Percentiles rank a stretch among this genome's conserved stretches.
These are phyloP conservation scores for Sporothrix variecibatus DNA, from an alignment of 2,329 filamentous ascomycete genomes.

Conservation along the genomic window DNA sequence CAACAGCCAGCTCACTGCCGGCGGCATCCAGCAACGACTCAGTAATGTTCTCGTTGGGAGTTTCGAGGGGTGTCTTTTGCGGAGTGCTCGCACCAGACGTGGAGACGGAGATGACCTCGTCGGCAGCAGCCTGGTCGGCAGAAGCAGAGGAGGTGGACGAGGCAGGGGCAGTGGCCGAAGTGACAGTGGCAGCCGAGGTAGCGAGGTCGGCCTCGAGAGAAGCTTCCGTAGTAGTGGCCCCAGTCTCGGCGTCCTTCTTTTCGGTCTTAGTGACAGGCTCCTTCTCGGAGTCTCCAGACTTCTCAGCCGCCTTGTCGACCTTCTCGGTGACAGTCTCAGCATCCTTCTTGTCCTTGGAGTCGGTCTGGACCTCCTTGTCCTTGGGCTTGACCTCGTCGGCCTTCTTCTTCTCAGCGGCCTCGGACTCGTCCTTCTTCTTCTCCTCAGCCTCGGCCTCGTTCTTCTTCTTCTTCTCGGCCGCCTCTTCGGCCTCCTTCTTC, in stretches of 20 bases:
- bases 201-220: neutral
- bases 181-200: neutral
- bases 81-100: conserved; percentile 33
- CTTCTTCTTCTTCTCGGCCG: conserved; percentile 32
- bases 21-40: conserved; percentile 30
- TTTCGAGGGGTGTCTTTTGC: conserved; percentile 36
- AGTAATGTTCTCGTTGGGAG: conserved; percentile 34
- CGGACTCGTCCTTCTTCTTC: conserved; percentile 31
- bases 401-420: conserved; percentile 18
- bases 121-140: neutral
- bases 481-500: conserved; percentile 30
- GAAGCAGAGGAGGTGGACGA: neutral
- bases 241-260: neutral
- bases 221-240: neutral
- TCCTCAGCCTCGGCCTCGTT: conserved; percentile 32
- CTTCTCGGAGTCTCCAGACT: neutral
- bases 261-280: neutral
- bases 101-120: conserved; percentile 25
- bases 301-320: neutral
- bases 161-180: neutral
- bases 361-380: conserved; percentile 29
- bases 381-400: conserved; percentile 26
- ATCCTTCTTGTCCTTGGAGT: neutral
- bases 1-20: conserved; percentile 40
- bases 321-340: conserved; percentile 25